Base-by-base conservation (phyloP, 2,329 filamentous ascomycete genomes). In the Cercospora beticola region DNA sequence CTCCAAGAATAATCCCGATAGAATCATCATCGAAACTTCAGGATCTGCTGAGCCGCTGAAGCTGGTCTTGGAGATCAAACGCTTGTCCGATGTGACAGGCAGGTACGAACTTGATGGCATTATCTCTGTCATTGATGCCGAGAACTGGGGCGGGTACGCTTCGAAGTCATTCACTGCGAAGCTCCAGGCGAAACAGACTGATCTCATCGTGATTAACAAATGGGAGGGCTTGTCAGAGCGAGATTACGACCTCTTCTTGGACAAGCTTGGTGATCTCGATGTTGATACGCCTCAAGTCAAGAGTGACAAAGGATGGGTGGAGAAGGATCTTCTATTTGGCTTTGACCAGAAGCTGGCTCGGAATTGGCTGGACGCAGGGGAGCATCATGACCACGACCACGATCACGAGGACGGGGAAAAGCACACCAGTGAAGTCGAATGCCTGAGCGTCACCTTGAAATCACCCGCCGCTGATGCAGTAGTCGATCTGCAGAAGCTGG, bases 91-190 rank as follows among this genome's bases (percentile, higher is more conserved):
- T n/a, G 88, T 92, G 69, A 90, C 88, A 0, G 87, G 87, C 0
- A 80, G 83, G 30, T 97, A 93, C 76, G 85, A 88, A 5, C 86
- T 97, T 1, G 94, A 97, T 76, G 94, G 94, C 10, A 93, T 97
- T 63, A 88, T 97, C 71, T 92, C 89, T 74, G 93, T 97, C 23
- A 89, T 97, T 68, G 94, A 97, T 76, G 93, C 96, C 10, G 94
- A 97, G 86, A 97, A 97, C 77, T 97, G 93, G 93, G 83, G 89
- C 76, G 94, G 94, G 0, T 97, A 97, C 77, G 92, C 95, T 74
- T 93, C 96, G 79, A 96, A 92, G 26, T 93, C 90, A 68, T 94
- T 92, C 77, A 97, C 94, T 66, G 94, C 94, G 6, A 90, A 91
- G 77, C 84, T 97, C 73, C 94, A 97, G 84, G 94, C 93, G 4